Evolutionary conservation across 768 basidiomycete genomes (phyloP), one percentile per base, ranked within the genome.

Genomic region (Trametes coccinea): DNA sequence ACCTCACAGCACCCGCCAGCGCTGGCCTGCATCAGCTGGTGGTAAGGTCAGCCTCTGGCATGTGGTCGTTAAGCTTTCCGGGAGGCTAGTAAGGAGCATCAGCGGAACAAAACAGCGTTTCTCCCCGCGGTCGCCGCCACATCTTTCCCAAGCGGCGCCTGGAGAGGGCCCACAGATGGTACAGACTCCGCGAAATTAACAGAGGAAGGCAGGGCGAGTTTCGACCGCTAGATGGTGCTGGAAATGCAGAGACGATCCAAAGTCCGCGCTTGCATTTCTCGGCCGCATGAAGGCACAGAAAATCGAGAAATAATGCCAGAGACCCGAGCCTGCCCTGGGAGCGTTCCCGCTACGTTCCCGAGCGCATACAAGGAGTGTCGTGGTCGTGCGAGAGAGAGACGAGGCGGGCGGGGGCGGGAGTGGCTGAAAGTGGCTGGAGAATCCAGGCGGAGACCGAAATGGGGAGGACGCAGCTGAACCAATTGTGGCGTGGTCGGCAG

Each of bases 401-500:
- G 37, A 11, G 52, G 10, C 9, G n/a, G n/a, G 60, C 5, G n/a
- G 47, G 37, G 49, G 60, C 48, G 43, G 60, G 34, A 17, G 48
- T 49, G 54, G 43, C 48, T 49, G 58, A 56, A 44, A 37, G 46
- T 46, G 52, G 47, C 45, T 43, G 56, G 8, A 52, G 48, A 34
- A 59, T 54, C n/a, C n/a, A 14, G 56, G 50, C 62, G 62, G 62
- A 63, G 62, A 37, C 41, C 50, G 54, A 64, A 64, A 46, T 22
- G 30, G 48, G 53, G 39, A 49, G 45, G 62, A 59, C 62, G 62
- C 49, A 47, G 49, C 41, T 46, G 31, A 43, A 52, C 64, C 61
- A 56, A 57, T 64, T 67, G 66, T 62, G 66, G 66, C 60, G 63
- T 53, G 64, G 57, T 60, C 64, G 60, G 64, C 53, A 56, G 30